These are phyloP conservation scores for Strigomonas oncopelti DNA, from an alignment of 208 protist species.

Conservation along the genomic window DNA sequence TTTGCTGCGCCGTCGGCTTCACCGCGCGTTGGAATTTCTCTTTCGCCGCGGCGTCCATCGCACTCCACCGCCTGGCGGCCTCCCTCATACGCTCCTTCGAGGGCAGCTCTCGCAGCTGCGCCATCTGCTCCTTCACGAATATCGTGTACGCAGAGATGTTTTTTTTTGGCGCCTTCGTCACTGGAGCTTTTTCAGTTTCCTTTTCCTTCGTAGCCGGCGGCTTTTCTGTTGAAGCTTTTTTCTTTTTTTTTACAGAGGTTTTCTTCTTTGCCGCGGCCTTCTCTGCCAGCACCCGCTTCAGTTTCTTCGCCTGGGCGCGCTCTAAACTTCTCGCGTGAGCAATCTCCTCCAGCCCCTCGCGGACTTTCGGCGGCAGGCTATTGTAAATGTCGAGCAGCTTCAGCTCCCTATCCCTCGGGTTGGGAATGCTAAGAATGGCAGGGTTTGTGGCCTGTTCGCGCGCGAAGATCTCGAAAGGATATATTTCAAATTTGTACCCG, in stretches of 20 bases:
- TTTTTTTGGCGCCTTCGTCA: neutral
- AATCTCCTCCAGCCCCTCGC: constrained; percentile 35
- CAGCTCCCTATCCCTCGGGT: constrained; percentile 43
- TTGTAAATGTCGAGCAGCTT: constrained; percentile 66
- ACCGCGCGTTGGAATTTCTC: constrained; percentile 1
- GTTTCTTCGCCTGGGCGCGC: neutral
- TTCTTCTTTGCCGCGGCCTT: neutral
- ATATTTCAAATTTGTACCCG: neutral
- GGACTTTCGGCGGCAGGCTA: constrained; percentile 52
- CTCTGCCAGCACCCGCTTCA: neutral
- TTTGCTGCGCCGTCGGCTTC: neutral
- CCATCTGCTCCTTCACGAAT: constrained; percentile 79
- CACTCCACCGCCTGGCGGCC: constrained; percentile 52
- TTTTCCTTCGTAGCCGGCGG: constrained; percentile 4
- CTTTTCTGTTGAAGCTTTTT: constrained; percentile 6
- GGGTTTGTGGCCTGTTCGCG: constrained; percentile 60
- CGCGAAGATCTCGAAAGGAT: constrained; percentile 42
- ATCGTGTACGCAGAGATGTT: constrained; percentile 36
- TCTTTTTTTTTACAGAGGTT: neutral
- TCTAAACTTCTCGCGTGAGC: constrained; percentile 21
- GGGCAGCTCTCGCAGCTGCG: constrained; percentile 34
- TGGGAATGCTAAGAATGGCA: constrained; percentile 33
- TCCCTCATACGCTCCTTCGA: constrained; percentile 51
- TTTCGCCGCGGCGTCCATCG: constrained; percentile 29
- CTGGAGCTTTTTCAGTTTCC: constrained; percentile 1